phyloP scores from a whole-genome alignment of 371 early-diverging fungal genomes.

The Cokeromyces recurvatus region DNA sequence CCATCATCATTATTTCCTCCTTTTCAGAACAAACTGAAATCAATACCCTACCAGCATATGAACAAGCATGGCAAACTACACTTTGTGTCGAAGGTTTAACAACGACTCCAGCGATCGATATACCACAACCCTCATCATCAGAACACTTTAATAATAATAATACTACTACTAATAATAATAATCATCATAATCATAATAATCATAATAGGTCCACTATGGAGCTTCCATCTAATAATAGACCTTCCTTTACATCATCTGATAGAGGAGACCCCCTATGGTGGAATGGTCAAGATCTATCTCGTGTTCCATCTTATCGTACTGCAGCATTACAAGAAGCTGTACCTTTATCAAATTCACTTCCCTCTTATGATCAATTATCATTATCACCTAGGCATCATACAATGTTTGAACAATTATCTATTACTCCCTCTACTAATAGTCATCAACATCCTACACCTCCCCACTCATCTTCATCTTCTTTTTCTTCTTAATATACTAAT shows the following conservation, averaged over 20 bases:
- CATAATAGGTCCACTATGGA: too few species aligned
- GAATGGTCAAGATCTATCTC: constrained; percentile 33
- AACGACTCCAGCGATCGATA: background rate
- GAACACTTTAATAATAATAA: too few species aligned
- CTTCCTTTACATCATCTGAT: background rate
- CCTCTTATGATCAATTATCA: constrained; percentile 30
- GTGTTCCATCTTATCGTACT: constrained; percentile 43
- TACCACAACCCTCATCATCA: background rate
- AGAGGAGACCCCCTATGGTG: constrained; percentile 22
- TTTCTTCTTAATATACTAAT: too few species aligned
- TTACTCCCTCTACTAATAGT: constrained; percentile 1
- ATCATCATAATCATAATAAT: too few species aligned
- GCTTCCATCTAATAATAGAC: too few species aligned
- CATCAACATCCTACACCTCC: background rate
- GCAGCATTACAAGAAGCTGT: constrained; percentile 31
- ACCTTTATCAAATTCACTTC: constrained; percentile 33
- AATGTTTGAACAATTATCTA: constrained; percentile 9
- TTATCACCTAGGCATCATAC: constrained; percentile 10
- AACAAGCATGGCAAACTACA: constrained; percentile 31
- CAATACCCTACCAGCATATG: constrained; percentile 33
- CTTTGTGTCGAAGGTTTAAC: constrained; percentile 10
- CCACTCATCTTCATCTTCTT: background rate
- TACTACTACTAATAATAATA: too few species aligned
- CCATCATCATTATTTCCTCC: constrained; percentile 30
- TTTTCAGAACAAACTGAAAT: constrained; percentile 25